Base-by-base conservation (phyloP, 2,329 filamentous ascomycete genomes). In the Dendryphion nanum region DNA sequence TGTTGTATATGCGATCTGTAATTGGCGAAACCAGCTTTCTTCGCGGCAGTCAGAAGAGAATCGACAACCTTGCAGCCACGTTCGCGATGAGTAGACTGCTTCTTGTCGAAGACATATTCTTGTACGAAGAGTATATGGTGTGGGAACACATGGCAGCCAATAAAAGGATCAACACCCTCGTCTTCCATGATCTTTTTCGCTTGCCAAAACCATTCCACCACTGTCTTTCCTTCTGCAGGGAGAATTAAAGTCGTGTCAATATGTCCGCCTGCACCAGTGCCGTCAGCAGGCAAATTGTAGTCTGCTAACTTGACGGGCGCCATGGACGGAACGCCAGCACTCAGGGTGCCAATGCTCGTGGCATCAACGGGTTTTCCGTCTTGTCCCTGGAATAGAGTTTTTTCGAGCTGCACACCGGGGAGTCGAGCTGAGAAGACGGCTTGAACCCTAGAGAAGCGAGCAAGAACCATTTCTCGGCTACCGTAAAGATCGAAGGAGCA, bases 101-200 rank as follows among this genome's bases (percentile, higher is more conserved):
- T 26, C n/a, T 26, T 26, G n/a, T 26, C 23, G n/a, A 26, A 26
- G 23, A 26, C 23, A n/a, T 26, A 26, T 26, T 26, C 23, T n/a
- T 26, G 23, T 26, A 26, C 23, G 23, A 26, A 26, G 10, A 26
- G n/a, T 26, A 26, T 26, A n/a, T 26, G n/a, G n/a, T 26, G 10
- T 26, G 23, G 23, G 23, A 26, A 26, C 10, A 26, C 23, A 26
- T 26, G 23, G 3, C 23, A 26, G 10, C 23, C 23, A 26, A 26
- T 26, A n/a, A 26, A 26, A n/a, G 23, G 23, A n/a, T 26, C 23
- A 26, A 26, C 23, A 26, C 23, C 23, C n/a, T 26, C 23, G 23
- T 26, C 23, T n/a, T 26, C 23, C 23, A 26, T 26, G 23, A 26
- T 26, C 23, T 26, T 26, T n/a, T 26, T 26, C 10, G 23, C 23